Conservation (phyloP, 2,329 filamentous ascomycete genomes). For the Arthrobotrys iridis region DNA sequence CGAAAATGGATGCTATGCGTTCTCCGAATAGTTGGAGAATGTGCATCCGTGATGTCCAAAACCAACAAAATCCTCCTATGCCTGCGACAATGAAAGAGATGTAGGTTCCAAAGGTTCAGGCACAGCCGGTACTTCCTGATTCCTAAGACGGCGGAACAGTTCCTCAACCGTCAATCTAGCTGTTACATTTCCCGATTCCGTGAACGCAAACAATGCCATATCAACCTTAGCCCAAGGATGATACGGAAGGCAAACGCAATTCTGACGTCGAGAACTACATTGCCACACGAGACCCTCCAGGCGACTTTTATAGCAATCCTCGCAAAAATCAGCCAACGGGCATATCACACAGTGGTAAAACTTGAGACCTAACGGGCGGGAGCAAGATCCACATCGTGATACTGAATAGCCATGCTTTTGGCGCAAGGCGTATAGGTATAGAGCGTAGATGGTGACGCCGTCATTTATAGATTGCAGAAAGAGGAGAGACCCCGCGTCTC, state of each 20-base stretch:
- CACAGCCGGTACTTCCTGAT: not conserved
- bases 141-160: not conserved
- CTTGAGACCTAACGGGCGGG: not conserved
- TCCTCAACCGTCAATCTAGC: not conserved
- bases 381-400: not conserved
- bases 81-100: too few relatives aligned
- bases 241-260: slow-evolving; percentile 1
- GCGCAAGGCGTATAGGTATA: not conserved
- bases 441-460: not conserved
- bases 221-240: not conserved
- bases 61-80: too few relatives aligned
- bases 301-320: not conserved
- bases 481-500: too few relatives aligned
- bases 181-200: not conserved
- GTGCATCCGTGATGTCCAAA: too few relatives aligned
- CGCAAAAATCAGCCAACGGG: slow-evolving; percentile 5
- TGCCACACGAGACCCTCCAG: not conserved
- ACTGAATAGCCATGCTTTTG: not conserved
- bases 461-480: too few relatives aligned
- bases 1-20: too few relatives aligned
- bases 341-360: slow-evolving; percentile 9
- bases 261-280: not conserved
- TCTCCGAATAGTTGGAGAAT: too few relatives aligned
- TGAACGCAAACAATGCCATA: not conserved
- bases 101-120: not conserved